Evolutionary conservation across 2,329 filamentous ascomycete species (phyloP), one percentile per base, ranked within the genome.

Genomic region (Cladosporium velox): DNA sequence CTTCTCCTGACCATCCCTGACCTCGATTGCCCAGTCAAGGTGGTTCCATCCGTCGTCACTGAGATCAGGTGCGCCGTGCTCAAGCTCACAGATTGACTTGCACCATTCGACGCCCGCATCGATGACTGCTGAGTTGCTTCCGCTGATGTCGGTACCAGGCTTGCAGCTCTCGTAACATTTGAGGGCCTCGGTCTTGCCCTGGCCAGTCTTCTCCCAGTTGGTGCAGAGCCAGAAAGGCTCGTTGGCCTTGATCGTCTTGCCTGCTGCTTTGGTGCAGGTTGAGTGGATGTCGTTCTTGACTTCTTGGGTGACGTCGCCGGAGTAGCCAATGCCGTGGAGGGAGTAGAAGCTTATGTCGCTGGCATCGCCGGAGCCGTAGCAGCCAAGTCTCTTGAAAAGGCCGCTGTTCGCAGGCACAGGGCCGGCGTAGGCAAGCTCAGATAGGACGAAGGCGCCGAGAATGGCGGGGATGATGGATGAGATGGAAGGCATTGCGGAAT

Each of bases 191-290:
- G 57, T 18, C 57, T 59, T 59, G 38, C 57, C 57, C 35, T 18
- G 18, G 35, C 57, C 57, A 7, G 57, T 59, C 57, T 59, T 59
- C 38, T 59, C 57, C 57, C 57, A 59, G 35, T 59, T 59, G 4
- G 57, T 59, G 57, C 57, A 59, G 35, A 47, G 57, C 57, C 57
- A 59, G 57, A 59, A 59, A 32, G 57, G 57, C 28, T 59, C 57
- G 57, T 6, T 15, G 4, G 57, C 35, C 57, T 59, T 59, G 57
- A 59, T 59, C 26, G 57, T 59, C 57, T 59, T 59, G 57, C 57
- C 57, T 59, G 57, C 57, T 30, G 38, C 57, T 47, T 44, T 47
- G 24, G 24, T 59, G 57, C 57, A 59, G 26, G 57, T 59, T 32
- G 57, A n/a, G 57, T 59, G 57, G 24, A 59, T 59, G 57, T 59